phyloP scores from a whole-genome alignment of 1,284 basidiomycete species.

The Peniophora sp. region DNA sequence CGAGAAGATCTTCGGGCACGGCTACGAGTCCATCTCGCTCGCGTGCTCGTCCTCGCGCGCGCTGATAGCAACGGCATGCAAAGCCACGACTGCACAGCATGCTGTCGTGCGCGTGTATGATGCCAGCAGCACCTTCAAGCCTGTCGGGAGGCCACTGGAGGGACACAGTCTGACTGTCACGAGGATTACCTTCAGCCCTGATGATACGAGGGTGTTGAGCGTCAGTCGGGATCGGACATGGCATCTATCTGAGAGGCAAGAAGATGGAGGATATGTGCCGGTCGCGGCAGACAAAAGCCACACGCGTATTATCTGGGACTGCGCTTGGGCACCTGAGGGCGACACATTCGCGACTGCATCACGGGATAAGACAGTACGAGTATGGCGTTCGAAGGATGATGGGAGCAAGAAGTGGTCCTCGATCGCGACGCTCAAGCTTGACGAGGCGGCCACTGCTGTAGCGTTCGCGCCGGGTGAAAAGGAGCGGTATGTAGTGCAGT shows the following conservation, averaged over 20 bases:
- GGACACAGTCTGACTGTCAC: conserved; percentile 92
- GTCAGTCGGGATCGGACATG: conserved; percentile 92
- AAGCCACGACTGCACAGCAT: conserved; percentile 81
- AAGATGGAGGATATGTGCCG: conserved; percentile 45
- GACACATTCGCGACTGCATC: conserved; percentile 88
- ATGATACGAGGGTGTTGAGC: conserved; percentile 73
- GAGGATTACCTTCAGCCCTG: conserved; percentile 80
- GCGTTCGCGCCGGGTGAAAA: conserved; percentile 42
- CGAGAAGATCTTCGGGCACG: conserved; percentile 97
- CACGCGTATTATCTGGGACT: conserved; percentile 93
- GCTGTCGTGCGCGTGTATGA: conserved; percentile 85
- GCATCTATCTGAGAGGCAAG: conserved; percentile 57
- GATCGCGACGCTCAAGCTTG: conserved; percentile 46
- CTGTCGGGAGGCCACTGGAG: conserved; percentile 60
- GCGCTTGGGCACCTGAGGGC: conserved; percentile 71
- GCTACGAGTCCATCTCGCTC: conserved; percentile 87
- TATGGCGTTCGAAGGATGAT: conserved; percentile 42
- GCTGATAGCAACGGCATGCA: conserved; percentile 88
- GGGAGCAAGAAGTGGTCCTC: conserved; percentile 38
- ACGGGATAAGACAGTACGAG: conserved; percentile 85
- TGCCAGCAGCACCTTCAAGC: conserved; percentile 61
- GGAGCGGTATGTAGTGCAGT: conserved; percentile 37
- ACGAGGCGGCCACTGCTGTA: conserved; percentile 66
- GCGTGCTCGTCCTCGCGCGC: conserved; percentile 62
- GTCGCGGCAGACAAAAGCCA: conserved; percentile 78